These are phyloP conservation scores for Corchorus capsularis DNA, from an alignment of 345 rosid genomes.

Conservation along the genomic window DNA sequence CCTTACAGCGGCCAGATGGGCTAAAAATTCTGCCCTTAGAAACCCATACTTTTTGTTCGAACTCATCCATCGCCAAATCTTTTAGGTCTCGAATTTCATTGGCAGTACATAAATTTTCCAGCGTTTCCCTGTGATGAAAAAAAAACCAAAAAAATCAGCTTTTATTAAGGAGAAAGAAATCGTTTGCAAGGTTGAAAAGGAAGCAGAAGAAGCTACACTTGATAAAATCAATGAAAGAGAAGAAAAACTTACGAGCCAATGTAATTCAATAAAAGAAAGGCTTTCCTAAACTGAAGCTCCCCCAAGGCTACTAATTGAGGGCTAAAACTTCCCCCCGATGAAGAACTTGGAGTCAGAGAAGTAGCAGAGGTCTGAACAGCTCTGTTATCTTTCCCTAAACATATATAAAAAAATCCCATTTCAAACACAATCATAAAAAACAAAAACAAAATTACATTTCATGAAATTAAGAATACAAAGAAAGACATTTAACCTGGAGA, in stretches of 20 bases:
- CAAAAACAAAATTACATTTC: too few species aligned
- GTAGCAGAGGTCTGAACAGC: neutral
- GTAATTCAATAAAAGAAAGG: constrained; percentile 61
- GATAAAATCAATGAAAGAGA: neutral
- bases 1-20: constrained; percentile 33
- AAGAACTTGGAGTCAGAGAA: too few species aligned
- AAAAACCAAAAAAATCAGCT: neutral
- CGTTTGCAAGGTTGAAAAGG: neutral
- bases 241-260: constrained; percentile 52
- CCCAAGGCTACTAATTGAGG: constrained; percentile 51
- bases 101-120: constrained; percentile 36
- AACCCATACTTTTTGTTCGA: constrained; percentile 54
- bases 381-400: neutral
- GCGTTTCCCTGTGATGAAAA: constrained; percentile 28
- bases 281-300: constrained; percentile 64
- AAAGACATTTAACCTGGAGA: neutral
- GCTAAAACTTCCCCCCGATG: neutral
- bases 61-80: constrained; percentile 45
- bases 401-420: neutral
- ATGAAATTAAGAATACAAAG: too few species aligned
- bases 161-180: too few species aligned
- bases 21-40: constrained; percentile 11
- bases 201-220: neutral
- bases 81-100: constrained; percentile 44
- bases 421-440: too few species aligned